Evolutionary conservation across 768 basidiomycete genomes (phyloP), one percentile per base, ranked within the genome.

Genomic region (Trametes elegans): DNA sequence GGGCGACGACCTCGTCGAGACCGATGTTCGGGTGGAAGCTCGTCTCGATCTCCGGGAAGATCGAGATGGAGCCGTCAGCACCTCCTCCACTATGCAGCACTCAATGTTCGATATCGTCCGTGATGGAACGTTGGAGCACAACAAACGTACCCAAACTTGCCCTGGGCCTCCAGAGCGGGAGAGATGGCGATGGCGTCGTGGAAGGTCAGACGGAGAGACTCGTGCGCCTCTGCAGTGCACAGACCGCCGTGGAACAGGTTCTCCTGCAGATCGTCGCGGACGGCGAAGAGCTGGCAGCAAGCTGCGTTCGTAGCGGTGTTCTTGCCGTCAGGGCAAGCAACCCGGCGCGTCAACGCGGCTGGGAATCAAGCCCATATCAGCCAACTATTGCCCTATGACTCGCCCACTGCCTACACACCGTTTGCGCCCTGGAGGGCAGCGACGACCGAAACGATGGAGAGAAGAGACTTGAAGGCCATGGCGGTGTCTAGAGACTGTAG

Each of bases 51-150:
- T 71, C 67, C 26, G 64, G 59, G 65, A 81, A 80, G 5, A 68
- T 67, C 53, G 77, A 69, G 55, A 80, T 73, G 7, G 78, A 79
- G n/a, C 78, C 80, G 53, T 81, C 79, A 42, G 67, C 69, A n/a
- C 70, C 70, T 42, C 64, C 65, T 41, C 69, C 66, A 26, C 57
- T 62, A 40, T 38, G 21, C 19, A 28, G 5, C 2, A 8, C 2
- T 1, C n/a, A 29, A 18, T 45, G 18, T 16, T 41, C 16, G 27
- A 19, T 39, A 1, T 5, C 21, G 7, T n/a, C 0, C 14, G 11
- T n/a, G n/a, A n/a, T n/a, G n/a, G n/a, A n/a, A n/a, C n/a, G n/a
- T n/a, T n/a, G n/a, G n/a, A 8, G 9, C n/a, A 3, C 3, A 18
- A 1, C 11, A 27, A 29, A 9, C 45, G 28, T 42, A 52, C 49